A percentile compares a stretch with the other conserved stretches of the same genome.
phyloP scores from a whole-genome alignment of 2,329 filamentous ascomycete species.

The Curvularia verruculosa region DNA sequence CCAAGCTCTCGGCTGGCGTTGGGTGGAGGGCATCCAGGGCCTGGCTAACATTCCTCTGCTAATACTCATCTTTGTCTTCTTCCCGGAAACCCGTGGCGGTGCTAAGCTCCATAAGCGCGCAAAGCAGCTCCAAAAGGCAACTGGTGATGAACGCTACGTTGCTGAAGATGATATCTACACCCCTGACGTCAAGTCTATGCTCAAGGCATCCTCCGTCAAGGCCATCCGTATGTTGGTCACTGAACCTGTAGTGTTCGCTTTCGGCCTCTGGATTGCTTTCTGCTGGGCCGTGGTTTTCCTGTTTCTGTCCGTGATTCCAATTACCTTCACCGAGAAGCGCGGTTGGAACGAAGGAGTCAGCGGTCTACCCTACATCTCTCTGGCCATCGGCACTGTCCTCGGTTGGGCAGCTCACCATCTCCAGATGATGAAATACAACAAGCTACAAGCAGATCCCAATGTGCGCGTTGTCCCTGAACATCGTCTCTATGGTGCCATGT shows the following conservation, averaged over 20 bases:
- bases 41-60: conserved; percentile 58
- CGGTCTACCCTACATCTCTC: conserved; percentile 60
- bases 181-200: conserved; percentile 54
- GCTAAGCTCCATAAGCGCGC: conserved; percentile 59
- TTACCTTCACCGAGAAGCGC: conserved; percentile 56
- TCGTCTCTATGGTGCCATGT: conserved; percentile 41
- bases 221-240: conserved; percentile 58
- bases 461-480: conserved; percentile 47
- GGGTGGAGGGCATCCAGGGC: conserved; percentile 61
- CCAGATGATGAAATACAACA: conserved; percentile 59
- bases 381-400: conserved; percentile 57
- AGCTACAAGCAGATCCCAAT: conserved; percentile 46
- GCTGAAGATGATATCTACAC: conserved; percentile 59
- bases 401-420: conserved; percentile 58
- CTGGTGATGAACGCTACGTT: conserved; percentile 59
- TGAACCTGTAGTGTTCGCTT: conserved; percentile 58
- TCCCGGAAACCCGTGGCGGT: conserved; percentile 53
- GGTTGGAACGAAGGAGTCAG: conserved; percentile 59
- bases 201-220: conserved; percentile 59
- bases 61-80: conserved; percentile 53
- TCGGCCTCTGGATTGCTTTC: conserved; percentile 60
- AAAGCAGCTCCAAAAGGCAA: conserved; percentile 54
- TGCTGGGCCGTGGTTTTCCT: conserved; percentile 62
- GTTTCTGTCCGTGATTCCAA: conserved; percentile 53
- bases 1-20: conserved; percentile 59